Base-by-base conservation (phyloP, 495 filamentous ascomycete genomes). In the Penicillium silybi region DNA sequence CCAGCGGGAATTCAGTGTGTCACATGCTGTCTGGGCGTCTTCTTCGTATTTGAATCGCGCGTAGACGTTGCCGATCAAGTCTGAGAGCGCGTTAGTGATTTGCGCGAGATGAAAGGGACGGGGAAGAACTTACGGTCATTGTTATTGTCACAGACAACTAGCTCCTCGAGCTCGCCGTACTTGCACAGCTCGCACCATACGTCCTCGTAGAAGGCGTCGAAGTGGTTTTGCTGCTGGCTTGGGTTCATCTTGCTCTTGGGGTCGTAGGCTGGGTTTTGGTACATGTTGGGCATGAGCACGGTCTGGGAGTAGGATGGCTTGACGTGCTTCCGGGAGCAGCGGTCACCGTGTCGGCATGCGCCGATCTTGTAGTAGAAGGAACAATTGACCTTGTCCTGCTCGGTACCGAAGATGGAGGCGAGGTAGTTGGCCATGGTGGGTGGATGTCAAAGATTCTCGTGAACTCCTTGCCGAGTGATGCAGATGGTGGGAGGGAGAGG, bases 21-120 rank as follows among this genome's bases (percentile, higher is more conserved):
- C 95, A 80, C 92, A 97, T 55, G 93, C 93, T 29, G 79, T 77
- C 66, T 97, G 92, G 10, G 93, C 93, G 48, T 85, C 85, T 75
- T 98, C 93, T 80, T 98, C 93, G 83, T 97, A 98, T 75, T 98
- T 98, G 86, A 98, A 98, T 53, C 93, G 90, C 22, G 93, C 93
- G 80, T 98, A 98, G 61, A 98, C 93, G 73, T 98, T 98, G 65
- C 93, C 93, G 71, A 98, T 97, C 11, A 98, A 79, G 75, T 98
- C 87, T 90, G 57, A 26, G 23, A 37, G 18, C 1, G 42, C 6
- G 54, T 72, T 54, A 72, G 61, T 42, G 27, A 34, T 9, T 47
- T 29, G 17, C 25, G 15, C 25, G 11, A 43, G 44, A 47, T 50
- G 11, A 46, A 52, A 15, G 15, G 5, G 8, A 40, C 34, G 43